A percentile compares a stretch with the other conserved stretches of the same genome.
Conservation (phyloP, 164 flowering plant genomes). For the Macadamia integrifolia region DNA sequence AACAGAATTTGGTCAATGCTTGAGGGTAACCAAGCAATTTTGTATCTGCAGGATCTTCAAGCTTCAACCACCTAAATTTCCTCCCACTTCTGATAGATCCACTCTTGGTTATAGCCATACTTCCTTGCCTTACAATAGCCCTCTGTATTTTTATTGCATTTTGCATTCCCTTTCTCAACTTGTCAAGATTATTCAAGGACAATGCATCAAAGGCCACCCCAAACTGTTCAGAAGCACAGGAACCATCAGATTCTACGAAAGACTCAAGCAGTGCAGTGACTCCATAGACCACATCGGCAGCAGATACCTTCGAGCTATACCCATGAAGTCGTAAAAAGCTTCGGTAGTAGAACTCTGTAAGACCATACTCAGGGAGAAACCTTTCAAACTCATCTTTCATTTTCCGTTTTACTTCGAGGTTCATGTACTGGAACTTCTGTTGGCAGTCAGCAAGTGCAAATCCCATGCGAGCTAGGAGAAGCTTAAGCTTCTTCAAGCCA, state of each 20-base stretch:
- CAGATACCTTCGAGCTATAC: constrained; percentile 63
- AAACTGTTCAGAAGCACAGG: constrained; percentile 61
- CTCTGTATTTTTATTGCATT: constrained; percentile 68
- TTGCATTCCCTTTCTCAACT: constrained; percentile 54
- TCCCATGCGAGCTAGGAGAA: constrained; percentile 90
- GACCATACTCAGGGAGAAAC: constrained; percentile 83
- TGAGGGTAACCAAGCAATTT: constrained; percentile 63
- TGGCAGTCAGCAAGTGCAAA: constrained; percentile 90
- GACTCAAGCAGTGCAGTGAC: constrained; percentile 61
- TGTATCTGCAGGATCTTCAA: constrained; percentile 57
- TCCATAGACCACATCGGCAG: constrained; percentile 75
- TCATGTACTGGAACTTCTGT: constrained; percentile 93
- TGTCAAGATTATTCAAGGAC: constrained; percentile 53
- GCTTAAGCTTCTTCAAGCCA: constrained; percentile 78
- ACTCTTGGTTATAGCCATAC: constrained; percentile 59
- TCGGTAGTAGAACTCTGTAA: constrained; percentile 67
- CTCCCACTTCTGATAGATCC: constrained; percentile 70
- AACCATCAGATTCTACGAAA: constrained; percentile 28
- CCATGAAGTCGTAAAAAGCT: constrained; percentile 64
- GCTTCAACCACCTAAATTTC: constrained; percentile 75
- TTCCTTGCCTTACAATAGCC: constrained; percentile 75
- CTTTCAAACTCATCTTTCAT: constrained; percentile 45
- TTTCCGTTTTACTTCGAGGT: constrained; percentile 72
- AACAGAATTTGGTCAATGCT: constrained; percentile 69
- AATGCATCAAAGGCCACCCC: constrained; percentile 62